These are phyloP conservation scores for Canavalia ensiformis DNA, from an alignment of 306 rosid genomes.

Conservation along the genomic window DNA sequence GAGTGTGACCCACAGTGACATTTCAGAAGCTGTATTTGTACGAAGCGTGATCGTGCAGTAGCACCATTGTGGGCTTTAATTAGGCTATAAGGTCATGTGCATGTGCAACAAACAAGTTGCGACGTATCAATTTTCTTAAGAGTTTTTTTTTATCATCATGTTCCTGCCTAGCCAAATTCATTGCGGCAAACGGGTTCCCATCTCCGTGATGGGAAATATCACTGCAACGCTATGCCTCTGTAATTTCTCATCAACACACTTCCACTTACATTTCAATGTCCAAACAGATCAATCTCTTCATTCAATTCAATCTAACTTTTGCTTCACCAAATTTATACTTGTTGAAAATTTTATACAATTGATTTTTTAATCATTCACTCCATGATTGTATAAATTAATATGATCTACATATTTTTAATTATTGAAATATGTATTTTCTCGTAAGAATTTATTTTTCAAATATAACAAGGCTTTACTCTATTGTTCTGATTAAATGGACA, in stretches of 20 bases:
- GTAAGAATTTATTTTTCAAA: no score
- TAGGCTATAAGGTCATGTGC: conserved; percentile 22
- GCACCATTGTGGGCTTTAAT: conserved; percentile 29
- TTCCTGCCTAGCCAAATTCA: conserved; percentile 6
- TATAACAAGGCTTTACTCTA: no score
- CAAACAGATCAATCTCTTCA: neutral
- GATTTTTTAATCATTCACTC: no score
- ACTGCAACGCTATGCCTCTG: conserved; percentile 13
- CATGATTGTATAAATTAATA: no score
- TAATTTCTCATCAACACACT: conserved; percentile 44
- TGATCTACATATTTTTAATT: no score
- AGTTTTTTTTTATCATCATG: neutral
- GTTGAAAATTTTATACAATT: no score
- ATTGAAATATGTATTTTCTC: no score
- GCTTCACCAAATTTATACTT: neutral
- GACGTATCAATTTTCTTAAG: conserved; percentile 13
- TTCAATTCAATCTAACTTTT: neutral
- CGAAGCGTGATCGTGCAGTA: conserved; percentile 22
- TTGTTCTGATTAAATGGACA: neutral
- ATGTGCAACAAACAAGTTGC: conserved; percentile 33
- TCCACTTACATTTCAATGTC: neutral
- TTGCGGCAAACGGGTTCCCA: conserved; percentile 32
- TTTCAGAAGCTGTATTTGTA: conserved; percentile 32
- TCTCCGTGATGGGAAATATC: conserved; percentile 43
- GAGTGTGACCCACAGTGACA: conserved; percentile 48